These are phyloP conservation scores for Beauveria rudraprayagi DNA, from an alignment of 2,329 filamentous ascomycete genomes.

Conservation along the genomic window DNA sequence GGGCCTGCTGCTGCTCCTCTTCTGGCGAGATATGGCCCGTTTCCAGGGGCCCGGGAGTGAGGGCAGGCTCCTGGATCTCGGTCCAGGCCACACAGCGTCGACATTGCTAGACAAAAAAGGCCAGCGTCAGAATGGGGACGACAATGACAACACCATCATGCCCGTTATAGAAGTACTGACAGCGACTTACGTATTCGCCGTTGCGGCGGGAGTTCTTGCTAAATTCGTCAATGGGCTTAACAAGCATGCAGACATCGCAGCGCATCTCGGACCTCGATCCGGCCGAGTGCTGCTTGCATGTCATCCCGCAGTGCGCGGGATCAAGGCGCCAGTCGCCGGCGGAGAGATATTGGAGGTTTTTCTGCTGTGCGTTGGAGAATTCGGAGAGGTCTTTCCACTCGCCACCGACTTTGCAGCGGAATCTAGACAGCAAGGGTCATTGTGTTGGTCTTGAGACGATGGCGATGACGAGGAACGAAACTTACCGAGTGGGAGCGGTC, in stretches of 20 bases:
- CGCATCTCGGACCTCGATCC: slow-evolving; percentile 18
- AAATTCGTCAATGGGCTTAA: slow-evolving; percentile 22
- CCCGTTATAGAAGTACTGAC: background rate
- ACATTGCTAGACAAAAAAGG: slow-evolving; percentile 23
- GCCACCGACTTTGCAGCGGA: slow-evolving; percentile 6
- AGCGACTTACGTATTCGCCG: slow-evolving; percentile 23
- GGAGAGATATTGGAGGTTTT: slow-evolving; percentile 15
- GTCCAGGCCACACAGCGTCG: slow-evolving; percentile 28
- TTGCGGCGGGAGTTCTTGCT: slow-evolving; percentile 21
- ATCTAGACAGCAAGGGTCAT: background rate
- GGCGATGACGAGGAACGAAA: background rate
- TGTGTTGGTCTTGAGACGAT: background rate
- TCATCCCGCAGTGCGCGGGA: slow-evolving; percentile 27
- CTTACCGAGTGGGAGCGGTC: background rate
- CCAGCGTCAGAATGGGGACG: background rate
- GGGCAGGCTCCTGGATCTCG: slow-evolving; percentile 26
- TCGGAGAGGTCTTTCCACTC: slow-evolving; percentile 19
- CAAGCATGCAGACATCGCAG: slow-evolving; percentile 25
- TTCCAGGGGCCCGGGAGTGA: slow-evolving; percentile 22
- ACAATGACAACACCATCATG: background rate
- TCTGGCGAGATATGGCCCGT: slow-evolving; percentile 27
- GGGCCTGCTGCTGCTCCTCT: slow-evolving; percentile 15
- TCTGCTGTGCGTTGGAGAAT: slow-evolving; percentile 28
- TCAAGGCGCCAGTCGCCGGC: slow-evolving; percentile 15
- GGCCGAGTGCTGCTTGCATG: slow-evolving; percentile 26